A percentile compares a stretch with the other conserved stretches of the same genome.
Conservation (phyloP, 495 filamentous ascomycete species). For the Xylaria nigripes region DNA sequence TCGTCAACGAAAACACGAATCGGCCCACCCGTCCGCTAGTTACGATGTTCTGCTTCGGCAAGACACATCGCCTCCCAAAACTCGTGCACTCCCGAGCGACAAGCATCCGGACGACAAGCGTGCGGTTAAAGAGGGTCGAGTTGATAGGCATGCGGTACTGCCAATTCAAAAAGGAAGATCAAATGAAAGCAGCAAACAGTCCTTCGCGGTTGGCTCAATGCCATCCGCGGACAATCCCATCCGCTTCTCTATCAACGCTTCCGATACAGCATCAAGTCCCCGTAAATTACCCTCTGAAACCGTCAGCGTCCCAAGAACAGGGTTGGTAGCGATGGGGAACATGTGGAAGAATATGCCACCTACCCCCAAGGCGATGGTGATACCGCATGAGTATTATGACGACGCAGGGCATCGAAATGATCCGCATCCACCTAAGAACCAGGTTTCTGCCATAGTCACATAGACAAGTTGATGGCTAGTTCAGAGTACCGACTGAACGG, state of each 20-base stretch:
- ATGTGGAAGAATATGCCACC: constrained; percentile 8
- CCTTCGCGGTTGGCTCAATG: background rate
- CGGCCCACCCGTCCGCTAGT: background rate
- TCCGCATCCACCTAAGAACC: background rate
- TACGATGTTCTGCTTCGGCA: background rate
- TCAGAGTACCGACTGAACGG: no score
- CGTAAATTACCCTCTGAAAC: background rate
- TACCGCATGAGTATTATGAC: constrained; percentile 12
- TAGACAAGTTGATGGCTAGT: no score
- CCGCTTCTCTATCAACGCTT: background rate
- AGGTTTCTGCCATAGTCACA: background rate
- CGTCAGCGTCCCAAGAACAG: background rate
- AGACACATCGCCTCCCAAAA: background rate
- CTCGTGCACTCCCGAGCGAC: background rate
- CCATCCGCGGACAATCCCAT: background rate
- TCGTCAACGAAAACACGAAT: background rate
- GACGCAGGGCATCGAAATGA: background rate
- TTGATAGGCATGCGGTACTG: background rate
- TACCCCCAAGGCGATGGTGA: constrained; percentile 18
- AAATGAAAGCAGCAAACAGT: background rate
- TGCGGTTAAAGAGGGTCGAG: background rate
- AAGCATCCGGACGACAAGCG: background rate
- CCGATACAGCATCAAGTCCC: background rate
- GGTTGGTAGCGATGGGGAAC: background rate
- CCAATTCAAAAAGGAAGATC: background rate